phyloP scores from a whole-genome alignment of 129 eudicot species.

The Flaveria trinervia region DNA sequence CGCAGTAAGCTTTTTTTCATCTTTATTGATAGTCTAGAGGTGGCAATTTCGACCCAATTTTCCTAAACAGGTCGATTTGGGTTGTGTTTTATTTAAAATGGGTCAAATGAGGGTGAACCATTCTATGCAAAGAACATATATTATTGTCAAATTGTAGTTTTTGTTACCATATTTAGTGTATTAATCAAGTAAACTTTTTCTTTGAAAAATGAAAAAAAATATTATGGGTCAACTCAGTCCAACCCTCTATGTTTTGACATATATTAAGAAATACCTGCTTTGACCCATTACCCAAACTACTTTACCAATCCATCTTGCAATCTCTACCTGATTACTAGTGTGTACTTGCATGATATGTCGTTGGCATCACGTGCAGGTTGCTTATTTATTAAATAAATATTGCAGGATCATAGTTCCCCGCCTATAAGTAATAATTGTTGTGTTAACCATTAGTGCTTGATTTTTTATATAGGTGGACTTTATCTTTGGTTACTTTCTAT shows the following conservation, averaged over 20 bases:
- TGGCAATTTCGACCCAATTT: neutral
- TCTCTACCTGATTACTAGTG: neutral
- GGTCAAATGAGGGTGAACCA: neutral
- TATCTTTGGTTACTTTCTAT: slow-evolving; percentile 69
- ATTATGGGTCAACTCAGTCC: neutral
- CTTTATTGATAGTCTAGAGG: neutral
- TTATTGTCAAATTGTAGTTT: neutral
- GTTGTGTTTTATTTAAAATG: neutral
- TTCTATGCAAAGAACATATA: neutral
- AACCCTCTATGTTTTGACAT: neutral
- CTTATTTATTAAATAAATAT: slow-evolving; percentile 10
- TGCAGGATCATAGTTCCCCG: slow-evolving; percentile 8
- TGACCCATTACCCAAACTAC: neutral
- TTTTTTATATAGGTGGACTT: slow-evolving; percentile 73
- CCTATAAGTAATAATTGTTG: slow-evolving; percentile 11
- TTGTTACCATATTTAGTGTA: neutral
- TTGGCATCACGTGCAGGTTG: neutral
- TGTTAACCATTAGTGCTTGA: slow-evolving; percentile 8
- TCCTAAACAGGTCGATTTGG: neutral
- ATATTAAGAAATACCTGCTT: neutral
- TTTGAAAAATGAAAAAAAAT: neutral
- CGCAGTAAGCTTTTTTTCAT: slow-evolving; percentile 68
- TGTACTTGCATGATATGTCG: neutral
- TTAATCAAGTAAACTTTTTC: neutral
- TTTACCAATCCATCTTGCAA: neutral